Base-by-base conservation (phyloP, 192 early-diverging fungal species). In the Linnemannia elongata region DNA sequence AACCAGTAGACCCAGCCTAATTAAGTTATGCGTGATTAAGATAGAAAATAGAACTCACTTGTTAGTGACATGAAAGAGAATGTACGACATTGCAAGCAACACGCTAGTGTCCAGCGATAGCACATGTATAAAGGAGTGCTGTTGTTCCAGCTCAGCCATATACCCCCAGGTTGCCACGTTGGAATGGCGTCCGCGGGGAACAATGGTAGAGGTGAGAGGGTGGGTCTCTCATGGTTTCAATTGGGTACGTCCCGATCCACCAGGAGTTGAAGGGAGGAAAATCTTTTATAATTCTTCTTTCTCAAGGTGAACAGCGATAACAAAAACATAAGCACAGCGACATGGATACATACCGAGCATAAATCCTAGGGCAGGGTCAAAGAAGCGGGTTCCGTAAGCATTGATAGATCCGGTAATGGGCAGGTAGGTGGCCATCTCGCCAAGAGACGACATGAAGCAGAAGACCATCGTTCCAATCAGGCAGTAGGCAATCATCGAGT, bases 341-440 rank as follows among this genome's bases (percentile, higher is more conserved):
- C 15, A 52, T 52, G 15, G 20, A 33, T 17, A 76, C 82, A 54
- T 85, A 52, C 93, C 94, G 73, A 95, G 90, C n/a, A 91, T 92
- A 82, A 94, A 94, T 13, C 94, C 94, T n/a, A 95, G 84, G n/a
- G 95, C 92, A 6, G 96, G 96, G 89, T 97, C 96, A 57, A 96
- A 91, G 75, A 96, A 97, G 35, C 96, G 93, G 27, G 92, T 85
- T 9, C 91, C 94, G 83, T 94, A 94, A 18, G 93, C 91, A 76
- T 93, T 95, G 85, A 97, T 96, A 4, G 95, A 92, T 68, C 96
- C 97, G 0, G 95, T 91, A 3, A 95, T 93, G 33, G 97, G 96
- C 52, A 98, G 93, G 57, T 93, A 93, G 0, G 97, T 94, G 6
- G 96, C 94, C 95, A 98, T 95, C 84, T 98, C 97, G 78, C 96